Evolutionary conservation across 2,329 filamentous ascomycete species (phyloP), one percentile per base, ranked within the genome.

Genomic region (Cyphellophora europaea): DNA sequence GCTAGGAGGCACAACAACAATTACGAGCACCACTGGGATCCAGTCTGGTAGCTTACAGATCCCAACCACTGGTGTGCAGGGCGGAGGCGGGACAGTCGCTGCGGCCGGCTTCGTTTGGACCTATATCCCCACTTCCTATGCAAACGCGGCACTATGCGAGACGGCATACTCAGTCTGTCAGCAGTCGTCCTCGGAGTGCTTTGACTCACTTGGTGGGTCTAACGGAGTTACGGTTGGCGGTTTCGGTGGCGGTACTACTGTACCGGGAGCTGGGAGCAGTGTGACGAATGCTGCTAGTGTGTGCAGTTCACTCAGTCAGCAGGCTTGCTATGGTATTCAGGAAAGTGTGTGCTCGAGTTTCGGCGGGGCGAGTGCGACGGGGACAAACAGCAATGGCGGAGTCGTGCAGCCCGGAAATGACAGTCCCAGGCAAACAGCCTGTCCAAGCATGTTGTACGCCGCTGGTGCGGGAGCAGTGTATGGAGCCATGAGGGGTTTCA

Each of bases 121-220:
- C 33, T 61, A 60, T 45, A 67, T 74, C 33, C 65, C 71, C 11
- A 74, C 71, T 2, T 63, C 63, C 38, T 73, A 73, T 50, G 51
- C 56, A 18, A 65, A 71, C 39, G 62, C 66, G 41, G 62, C 58
- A 33, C 58, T 61, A 25, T 75, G 71, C 53, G 66, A 67, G 17
- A 65, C 65, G 31, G 70, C 70, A 53, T 74, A 71, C 54, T 66
- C 65, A 19, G 56, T 57, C 37, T 74, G 71, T 40, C 61, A 69
- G 49, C 59, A 54, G 27, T 62, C 71, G 35, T 68, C 59, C 36
- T 51, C 58, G 5, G 53, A 50, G 16, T 69, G 65, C 44, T 58
- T 63, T 5, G 53, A 52, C 4, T 51, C 61, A 18, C 55, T 74
- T 40, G 66, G 63, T 16, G 66, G 62, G n/a, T 60, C 59, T 2